Base-by-base conservation (phyloP, 2,329 filamentous ascomycete species). In the Colletotrichum echinochloae region DNA sequence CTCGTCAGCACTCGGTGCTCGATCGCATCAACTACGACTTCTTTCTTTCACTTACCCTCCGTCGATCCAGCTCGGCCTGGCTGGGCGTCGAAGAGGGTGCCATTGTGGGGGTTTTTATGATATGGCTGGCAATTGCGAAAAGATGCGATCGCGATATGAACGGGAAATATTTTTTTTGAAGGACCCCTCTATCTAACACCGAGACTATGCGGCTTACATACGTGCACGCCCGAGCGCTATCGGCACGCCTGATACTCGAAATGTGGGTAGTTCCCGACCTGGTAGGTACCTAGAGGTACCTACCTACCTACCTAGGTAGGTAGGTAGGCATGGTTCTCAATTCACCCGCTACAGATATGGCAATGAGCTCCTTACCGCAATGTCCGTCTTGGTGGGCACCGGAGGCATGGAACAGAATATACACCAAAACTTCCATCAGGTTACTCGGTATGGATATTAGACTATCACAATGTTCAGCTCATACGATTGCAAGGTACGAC, bases 31-130 rank as follows among this genome's bases (percentile, higher is more conserved):
- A 8, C 30, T 23, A n/a, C 2, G 5, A 37, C 74, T 82, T n/a
- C 16, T 16, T 63, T 35, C 6, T 16, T 63, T 35, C 6, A 68
- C 68, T 73, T 80, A 90, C 90, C 80, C 88, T 91, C 73, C 92
- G 88, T 76, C 84, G 83, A 74, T 89, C 85, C 65, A 89, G 81
- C 81, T 91, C 89, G 73, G 88, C 88, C 74, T 84, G 80, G 70
- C 82, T 86, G 61, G 85, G 83, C 72, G 79, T 80, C 79, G 82
- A 83, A 72, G 73, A 75, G 55, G 81, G 80, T 69, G 83, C 81
- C 85, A 87, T 88, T 75, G 74, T 75, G 74, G 39, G 62, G 52
- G 56, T 23, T 39, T 9, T 61, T 61, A 33, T 46, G 49, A 54
- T 71, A 51, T 71, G 66, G 44, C 65, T 65, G 66, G 44, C 44